Evolutionary conservation across 148 eudicot species (phyloP).

Genomic region (Silene latifolia): DNA sequence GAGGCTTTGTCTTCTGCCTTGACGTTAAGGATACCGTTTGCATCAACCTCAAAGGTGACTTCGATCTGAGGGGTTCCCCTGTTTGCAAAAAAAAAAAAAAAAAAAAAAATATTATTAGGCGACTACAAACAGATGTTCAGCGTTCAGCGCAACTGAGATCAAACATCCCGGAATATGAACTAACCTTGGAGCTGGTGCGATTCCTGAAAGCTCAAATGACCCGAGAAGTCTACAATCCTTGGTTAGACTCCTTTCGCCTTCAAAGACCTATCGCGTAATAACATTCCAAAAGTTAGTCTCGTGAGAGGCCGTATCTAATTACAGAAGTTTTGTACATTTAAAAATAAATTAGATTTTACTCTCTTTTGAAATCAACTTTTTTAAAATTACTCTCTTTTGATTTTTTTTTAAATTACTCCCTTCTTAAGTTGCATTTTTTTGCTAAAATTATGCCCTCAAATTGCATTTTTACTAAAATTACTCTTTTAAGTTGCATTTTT

Average conservation of each 20-base stretch:
- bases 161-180: background rate
- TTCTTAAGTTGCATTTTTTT: no score
- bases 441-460: no score
- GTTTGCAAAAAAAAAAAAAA: constrained; percentile 17
- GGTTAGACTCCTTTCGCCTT: constrained; percentile 73
- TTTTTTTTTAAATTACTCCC: no score
- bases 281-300: background rate
- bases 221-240: constrained; percentile 66
- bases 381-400: no score
- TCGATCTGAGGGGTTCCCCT: constrained; percentile 83
- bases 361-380: no score
- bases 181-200: constrained; percentile 80
- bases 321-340: no score
- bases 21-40: constrained; percentile 60
- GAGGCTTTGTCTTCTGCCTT: constrained; percentile 68
- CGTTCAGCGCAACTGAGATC: no score
- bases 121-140: background rate
- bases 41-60: constrained; percentile 78
- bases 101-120: background rate
- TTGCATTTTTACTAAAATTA: no score
- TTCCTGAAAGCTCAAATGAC: constrained; percentile 58
- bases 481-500: no score
- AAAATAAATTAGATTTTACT: no score
- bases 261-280: constrained; percentile 41
- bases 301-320: no score